phyloP scores from a whole-genome alignment of 176 grass and related monocot species.

The Guadua angustifolia region DNA sequence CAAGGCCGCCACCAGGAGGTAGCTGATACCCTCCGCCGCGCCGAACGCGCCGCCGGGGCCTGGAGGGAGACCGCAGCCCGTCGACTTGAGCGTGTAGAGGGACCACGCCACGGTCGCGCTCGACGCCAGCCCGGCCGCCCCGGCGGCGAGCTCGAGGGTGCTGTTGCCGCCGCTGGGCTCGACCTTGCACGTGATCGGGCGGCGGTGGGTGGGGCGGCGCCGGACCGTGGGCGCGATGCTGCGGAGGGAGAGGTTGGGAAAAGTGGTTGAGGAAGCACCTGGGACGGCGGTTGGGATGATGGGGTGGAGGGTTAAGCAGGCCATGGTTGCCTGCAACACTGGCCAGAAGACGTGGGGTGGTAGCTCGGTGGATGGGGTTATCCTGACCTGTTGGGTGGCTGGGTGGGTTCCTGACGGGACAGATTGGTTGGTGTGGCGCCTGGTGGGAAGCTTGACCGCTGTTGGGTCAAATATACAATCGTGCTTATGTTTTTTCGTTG shows the following conservation, averaged over 20 bases:
- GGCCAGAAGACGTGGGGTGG: neutral
- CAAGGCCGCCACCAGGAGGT: slow-evolving; percentile 65
- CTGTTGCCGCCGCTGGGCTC: slow-evolving; percentile 52
- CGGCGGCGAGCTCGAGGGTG: slow-evolving; percentile 53
- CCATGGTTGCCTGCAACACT: slow-evolving; percentile 27
- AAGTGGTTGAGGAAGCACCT: neutral
- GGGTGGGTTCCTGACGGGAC: neutral
- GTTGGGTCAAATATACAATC: too few species aligned
- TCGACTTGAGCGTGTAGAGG: slow-evolving; percentile 72
- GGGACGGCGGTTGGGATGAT: neutral
- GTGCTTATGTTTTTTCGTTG: too few species aligned
- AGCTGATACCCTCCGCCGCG: slow-evolving; percentile 80
- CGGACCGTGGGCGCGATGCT: neutral
- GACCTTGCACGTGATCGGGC: slow-evolving; percentile 42
- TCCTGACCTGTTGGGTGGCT: neutral
- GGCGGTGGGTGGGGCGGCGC: neutral
- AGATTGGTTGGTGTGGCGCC: too few species aligned
- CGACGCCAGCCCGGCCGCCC: slow-evolving; percentile 50
- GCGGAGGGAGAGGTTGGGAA: neutral
- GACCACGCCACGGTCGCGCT: slow-evolving; percentile 69
- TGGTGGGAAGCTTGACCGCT: too few species aligned
- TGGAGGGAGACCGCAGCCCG: slow-evolving; percentile 75
- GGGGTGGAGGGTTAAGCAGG: slow-evolving; percentile 19
- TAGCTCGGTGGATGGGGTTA: neutral
- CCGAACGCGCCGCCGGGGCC: slow-evolving; percentile 71